Evolutionary conservation across 805 yeast species (phyloP).

Genomic region (Kodamaea nitidulidarum): DNA sequence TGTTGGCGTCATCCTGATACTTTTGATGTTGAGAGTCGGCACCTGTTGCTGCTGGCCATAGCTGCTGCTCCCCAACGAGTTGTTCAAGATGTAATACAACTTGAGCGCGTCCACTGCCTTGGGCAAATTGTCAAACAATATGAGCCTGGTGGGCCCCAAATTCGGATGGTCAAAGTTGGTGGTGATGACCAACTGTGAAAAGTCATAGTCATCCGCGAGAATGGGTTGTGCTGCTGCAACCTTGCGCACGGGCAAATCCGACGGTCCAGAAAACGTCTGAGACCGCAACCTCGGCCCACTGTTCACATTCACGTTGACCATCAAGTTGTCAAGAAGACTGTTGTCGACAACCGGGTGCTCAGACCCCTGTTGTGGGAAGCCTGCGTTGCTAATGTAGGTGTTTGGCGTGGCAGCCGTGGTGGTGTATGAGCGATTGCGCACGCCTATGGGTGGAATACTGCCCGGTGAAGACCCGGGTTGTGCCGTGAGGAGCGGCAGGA

Average conservation of each 20-base stretch:
- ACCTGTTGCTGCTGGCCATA: conserved; percentile 2
- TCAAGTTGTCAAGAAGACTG: conserved; percentile 28
- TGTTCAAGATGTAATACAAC: conserved; percentile 22
- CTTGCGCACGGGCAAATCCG: conserved; percentile 2
- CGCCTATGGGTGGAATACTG: conserved; percentile 7
- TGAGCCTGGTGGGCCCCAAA: conserved; percentile 70
- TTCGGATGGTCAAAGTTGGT: conserved; percentile 68
- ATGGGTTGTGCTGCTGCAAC: conserved; percentile 6
- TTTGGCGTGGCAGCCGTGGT: conserved; percentile 37
- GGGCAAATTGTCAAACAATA: conserved; percentile 81
- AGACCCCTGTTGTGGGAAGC: not conserved
- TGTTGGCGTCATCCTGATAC: conserved; percentile 37
- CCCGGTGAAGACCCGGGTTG: conserved; percentile 12
- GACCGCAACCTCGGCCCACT: conserved; percentile 29
- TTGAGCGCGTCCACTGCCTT: conserved; percentile 53
- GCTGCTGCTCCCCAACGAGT: conserved; percentile 40
- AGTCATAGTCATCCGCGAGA: conserved; percentile 53
- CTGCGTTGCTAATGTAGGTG: conserved; percentile 8
- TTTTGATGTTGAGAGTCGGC: conserved; percentile 44
- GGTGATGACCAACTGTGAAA: conserved; percentile 56
- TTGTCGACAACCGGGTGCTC: conserved; percentile 7
- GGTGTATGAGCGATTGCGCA: conserved; percentile 50
- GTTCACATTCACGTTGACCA: conserved; percentile 20
- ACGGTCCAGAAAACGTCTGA: conserved; percentile 38
- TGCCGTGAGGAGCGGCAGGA: conserved; percentile 20